phyloP scores from a whole-genome alignment of 2,329 filamentous ascomycete genomes.

The Penicillium sp. region DNA sequence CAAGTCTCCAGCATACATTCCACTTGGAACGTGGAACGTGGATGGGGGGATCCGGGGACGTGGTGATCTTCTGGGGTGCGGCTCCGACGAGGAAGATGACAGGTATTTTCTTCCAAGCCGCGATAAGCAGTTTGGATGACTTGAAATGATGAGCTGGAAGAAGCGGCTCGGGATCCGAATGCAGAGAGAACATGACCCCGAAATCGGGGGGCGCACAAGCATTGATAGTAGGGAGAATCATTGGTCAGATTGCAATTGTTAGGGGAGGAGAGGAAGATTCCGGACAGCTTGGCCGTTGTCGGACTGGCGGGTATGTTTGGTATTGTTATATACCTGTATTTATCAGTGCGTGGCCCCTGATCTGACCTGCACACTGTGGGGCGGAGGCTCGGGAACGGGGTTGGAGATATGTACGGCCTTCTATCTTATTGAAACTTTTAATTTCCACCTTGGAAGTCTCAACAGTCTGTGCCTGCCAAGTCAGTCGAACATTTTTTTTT shows the following conservation, averaged over 20 bases:
- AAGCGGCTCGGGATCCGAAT: slow-evolving; percentile 9
- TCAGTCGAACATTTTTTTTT: not conserved
- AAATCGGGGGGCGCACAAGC: slow-evolving; percentile 25
- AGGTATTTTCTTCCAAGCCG: slow-evolving; percentile 11
- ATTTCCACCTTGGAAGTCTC: not conserved
- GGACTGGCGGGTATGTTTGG: slow-evolving; percentile 18
- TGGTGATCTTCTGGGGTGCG: slow-evolving; percentile 5
- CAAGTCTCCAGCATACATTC: not conserved
- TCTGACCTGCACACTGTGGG: not conserved
- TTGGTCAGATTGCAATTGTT: not conserved
- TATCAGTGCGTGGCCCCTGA: slow-evolving; percentile 2
- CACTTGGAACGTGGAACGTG: not conserved
- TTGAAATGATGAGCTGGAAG: slow-evolving; percentile 25
- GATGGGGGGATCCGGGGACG: not conserved
- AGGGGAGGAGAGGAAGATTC: slow-evolving; percentile 16
- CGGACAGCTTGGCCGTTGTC: slow-evolving; percentile 33
- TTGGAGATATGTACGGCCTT: not conserved
- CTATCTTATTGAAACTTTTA: not conserved
- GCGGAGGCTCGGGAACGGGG: slow-evolving; percentile 1
- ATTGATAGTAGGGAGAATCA: not conserved
- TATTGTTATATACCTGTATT: slow-evolving; percentile 17
- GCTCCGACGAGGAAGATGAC: slow-evolving; percentile 6
- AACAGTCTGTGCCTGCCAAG: not conserved
- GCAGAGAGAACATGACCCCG: slow-evolving; percentile 21
- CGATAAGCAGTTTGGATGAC: slow-evolving; percentile 30